Evolutionary conservation across 1,284 basidiomycete species (phyloP).

Genomic region (Gymnopus androsaceus): DNA sequence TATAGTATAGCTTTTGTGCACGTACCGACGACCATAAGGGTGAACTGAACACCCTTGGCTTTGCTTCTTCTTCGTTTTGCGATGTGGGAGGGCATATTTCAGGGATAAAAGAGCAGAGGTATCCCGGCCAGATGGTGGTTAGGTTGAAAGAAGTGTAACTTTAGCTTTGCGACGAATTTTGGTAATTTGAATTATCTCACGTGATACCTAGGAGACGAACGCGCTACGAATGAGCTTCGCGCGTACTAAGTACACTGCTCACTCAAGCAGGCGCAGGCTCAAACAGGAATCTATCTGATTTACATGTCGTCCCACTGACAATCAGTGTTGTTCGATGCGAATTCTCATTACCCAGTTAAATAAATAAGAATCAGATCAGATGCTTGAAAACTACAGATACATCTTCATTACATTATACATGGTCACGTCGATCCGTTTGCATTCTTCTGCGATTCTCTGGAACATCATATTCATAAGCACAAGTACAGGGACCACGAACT

Average conservation of each 20-base stretch:
- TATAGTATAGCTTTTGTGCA: constrained; percentile 20
- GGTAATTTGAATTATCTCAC: not conserved
- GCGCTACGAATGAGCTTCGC: too few relatives aligned
- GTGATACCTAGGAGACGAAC: not conserved
- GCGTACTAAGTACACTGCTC: too few relatives aligned
- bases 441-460: not conserved
- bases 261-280: too few relatives aligned
- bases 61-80: constrained; percentile 82
- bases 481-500: not conserved
- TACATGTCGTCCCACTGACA: too few relatives aligned
- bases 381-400: too few relatives aligned
- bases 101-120: not conserved
- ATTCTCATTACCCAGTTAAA: too few relatives aligned
- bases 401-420: not conserved
- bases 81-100: not conserved
- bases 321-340: too few relatives aligned
- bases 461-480: not conserved
- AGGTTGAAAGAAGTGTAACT: not conserved
- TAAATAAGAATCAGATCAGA: too few relatives aligned
- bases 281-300: too few relatives aligned
- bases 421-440: not conserved
- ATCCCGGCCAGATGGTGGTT: constrained; percentile 1
- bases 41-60: constrained; percentile 93
- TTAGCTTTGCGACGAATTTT: not conserved
- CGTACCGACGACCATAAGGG: constrained; percentile 90